These are phyloP conservation scores for Neolentinus lepideus DNA, from an alignment of 1,284 basidiomycete species.

Conservation along the genomic window DNA sequence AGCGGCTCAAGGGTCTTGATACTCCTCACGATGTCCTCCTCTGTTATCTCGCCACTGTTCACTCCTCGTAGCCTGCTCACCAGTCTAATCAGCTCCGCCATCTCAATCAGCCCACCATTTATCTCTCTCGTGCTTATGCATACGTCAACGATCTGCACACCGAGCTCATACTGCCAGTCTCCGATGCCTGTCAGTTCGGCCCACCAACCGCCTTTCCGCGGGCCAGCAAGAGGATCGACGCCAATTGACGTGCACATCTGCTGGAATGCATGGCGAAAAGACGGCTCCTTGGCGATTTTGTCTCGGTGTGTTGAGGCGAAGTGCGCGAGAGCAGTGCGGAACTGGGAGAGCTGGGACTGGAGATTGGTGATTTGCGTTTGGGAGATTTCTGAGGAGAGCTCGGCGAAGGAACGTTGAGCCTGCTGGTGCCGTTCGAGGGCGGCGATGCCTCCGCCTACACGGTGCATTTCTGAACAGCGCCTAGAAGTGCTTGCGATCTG, in stretches of 20 bases:
- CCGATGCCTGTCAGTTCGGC: conserved; percentile 80
- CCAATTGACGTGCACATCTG: conserved; percentile 95
- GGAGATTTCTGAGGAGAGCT: conserved; percentile 77
- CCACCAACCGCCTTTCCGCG: conserved; percentile 85
- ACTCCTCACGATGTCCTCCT: conserved; percentile 81
- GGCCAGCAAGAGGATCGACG: conserved; percentile 90
- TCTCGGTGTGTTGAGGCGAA: conserved; percentile 84
- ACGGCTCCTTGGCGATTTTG: conserved; percentile 81
- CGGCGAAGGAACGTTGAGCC: conserved; percentile 70
- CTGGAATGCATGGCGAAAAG: conserved; percentile 89
- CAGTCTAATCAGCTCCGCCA: conserved; percentile 78
- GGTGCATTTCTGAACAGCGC: no score
- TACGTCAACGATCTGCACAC: conserved; percentile 95
- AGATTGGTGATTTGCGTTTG: conserved; percentile 73
- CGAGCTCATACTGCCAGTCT: conserved; percentile 95
- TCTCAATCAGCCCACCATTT: conserved; percentile 90
- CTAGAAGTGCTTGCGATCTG: no score
- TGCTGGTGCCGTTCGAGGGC: conserved; percentile 71
- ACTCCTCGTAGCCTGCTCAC: conserved; percentile 72
- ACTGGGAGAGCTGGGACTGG: conserved; percentile 77
- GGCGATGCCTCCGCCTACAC: conserved; percentile 66
- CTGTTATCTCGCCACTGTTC: conserved; percentile 57
- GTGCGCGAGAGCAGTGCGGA: conserved; percentile 72
- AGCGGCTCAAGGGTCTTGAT: conserved; percentile 87
- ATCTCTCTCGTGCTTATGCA: conserved; percentile 84